phyloP scores from a whole-genome alignment of 441 rosid genomes.

The Corymbia citriodora region DNA sequence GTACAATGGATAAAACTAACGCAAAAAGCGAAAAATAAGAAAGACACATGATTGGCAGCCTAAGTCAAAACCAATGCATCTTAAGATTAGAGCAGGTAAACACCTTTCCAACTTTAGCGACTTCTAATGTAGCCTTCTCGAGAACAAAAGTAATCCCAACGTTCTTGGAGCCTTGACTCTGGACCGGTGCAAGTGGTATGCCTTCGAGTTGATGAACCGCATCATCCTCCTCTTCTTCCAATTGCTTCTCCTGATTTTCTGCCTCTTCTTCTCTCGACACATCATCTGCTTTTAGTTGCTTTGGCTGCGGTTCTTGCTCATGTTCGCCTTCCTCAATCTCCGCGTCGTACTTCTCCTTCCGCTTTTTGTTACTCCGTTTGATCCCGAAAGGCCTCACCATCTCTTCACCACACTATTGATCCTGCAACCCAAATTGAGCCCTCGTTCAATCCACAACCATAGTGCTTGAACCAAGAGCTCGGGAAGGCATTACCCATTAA shows the following conservation, averaged over 20 bases:
- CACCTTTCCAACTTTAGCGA: slow-evolving; percentile 93
- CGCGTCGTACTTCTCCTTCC: slow-evolving; percentile 33
- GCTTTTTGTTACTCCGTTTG: slow-evolving; percentile 40
- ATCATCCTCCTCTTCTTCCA: slow-evolving; percentile 15
- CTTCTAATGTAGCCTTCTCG: slow-evolving; percentile 78
- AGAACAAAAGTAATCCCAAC: slow-evolving; percentile 57
- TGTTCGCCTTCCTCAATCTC: slow-evolving; percentile 18
- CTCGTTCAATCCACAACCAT: not conserved
- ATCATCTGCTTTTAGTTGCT: slow-evolving; percentile 1
- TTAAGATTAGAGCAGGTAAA: not conserved
- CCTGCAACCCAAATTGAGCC: not conserved
- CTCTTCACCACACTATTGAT: not conserved
- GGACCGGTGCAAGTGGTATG: slow-evolving; percentile 30
- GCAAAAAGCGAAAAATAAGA: not conserved
- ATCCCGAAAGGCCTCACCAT: slow-evolving; percentile 46
- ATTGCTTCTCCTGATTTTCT: slow-evolving; percentile 6
- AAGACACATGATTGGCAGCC: not conserved
- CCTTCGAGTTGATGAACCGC: slow-evolving; percentile 25
- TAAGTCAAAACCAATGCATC: not conserved
- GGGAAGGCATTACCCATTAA: not conserved
- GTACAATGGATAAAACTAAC: not conserved
- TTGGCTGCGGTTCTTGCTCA: slow-evolving; percentile 12
- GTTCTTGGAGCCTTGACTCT: slow-evolving; percentile 15
- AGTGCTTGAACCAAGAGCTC: not conserved
- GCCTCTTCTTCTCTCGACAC: slow-evolving; percentile 10